Evolutionary conservation across 495 filamentous ascomycete genomes (phyloP).

Genomic region (Penicillium samsonianum): DNA sequence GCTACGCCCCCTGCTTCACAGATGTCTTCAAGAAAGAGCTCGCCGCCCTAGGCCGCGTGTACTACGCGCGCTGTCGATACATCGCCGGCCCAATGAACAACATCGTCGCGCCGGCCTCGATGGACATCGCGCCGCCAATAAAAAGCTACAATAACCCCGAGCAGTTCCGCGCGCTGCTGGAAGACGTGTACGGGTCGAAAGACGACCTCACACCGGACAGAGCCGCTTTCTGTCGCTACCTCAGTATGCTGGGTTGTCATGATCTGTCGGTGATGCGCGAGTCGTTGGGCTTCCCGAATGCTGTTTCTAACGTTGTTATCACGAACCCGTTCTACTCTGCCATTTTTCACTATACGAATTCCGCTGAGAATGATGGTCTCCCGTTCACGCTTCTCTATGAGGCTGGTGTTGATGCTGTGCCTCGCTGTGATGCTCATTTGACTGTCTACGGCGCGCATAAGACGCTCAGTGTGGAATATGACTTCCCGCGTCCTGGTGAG

Average conservation of each 20-base stretch:
- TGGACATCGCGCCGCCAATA: not conserved
- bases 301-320: slow-evolving; percentile 47
- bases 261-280: slow-evolving; percentile 60
- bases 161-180: slow-evolving; percentile 23
- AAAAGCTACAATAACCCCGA: slow-evolving; percentile 6
- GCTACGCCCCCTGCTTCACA: slow-evolving; percentile 54
- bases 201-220: slow-evolving; percentile 38
- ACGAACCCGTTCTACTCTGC: slow-evolving; percentile 50
- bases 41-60: slow-evolving; percentile 42
- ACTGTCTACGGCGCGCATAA: slow-evolving; percentile 54
- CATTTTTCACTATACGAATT: slow-evolving; percentile 45
- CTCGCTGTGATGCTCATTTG: slow-evolving; percentile 58
- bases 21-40: slow-evolving; percentile 52
- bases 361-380: slow-evolving; percentile 15
- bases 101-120: not conserved
- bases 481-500: slow-evolving; percentile 49
- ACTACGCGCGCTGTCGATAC: slow-evolving; percentile 55
- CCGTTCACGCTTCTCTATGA: slow-evolving; percentile 58
- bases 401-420: slow-evolving; percentile 53
- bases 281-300: slow-evolving; percentile 46
- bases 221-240: slow-evolving; percentile 41
- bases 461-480: slow-evolving; percentile 48
- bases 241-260: slow-evolving; percentile 54
- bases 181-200: slow-evolving; percentile 32
- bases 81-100: slow-evolving; percentile 47